A percentile compares a stretch with the other conserved stretches of the same genome.
Evolutionary conservation across 2,329 filamentous ascomycete species (phyloP).

Genomic region (Macrophomina tecta): DNA sequence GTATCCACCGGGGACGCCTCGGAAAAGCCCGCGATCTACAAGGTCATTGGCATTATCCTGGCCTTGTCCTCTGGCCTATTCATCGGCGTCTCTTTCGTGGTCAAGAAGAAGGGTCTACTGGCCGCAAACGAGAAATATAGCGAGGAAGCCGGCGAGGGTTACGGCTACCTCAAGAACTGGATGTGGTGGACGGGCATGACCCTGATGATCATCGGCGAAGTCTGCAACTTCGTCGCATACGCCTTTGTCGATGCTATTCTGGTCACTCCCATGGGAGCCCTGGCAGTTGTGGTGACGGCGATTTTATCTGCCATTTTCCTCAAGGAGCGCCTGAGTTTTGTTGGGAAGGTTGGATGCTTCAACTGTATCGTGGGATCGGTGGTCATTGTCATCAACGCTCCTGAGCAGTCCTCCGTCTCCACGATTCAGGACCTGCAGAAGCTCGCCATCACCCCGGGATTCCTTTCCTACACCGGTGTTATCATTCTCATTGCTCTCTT

Average conservation of each 20-base stretch:
- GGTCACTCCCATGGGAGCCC: constrained; percentile 84
- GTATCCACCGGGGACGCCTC: constrained; percentile 38
- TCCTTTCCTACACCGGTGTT: constrained; percentile 82
- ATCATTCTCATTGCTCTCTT: constrained; percentile 75
- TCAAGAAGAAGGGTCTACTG: constrained; percentile 92
- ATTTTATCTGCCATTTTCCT: constrained; percentile 92
- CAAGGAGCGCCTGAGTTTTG: constrained; percentile 92
- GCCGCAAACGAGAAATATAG: constrained; percentile 96
- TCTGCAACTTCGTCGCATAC: constrained; percentile 97
- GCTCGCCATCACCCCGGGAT: constrained; percentile 85
- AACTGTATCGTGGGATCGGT: constrained; percentile 92
- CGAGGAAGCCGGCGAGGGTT: constrained; percentile 93
- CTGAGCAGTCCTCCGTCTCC: constrained; percentile 79
- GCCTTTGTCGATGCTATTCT: constrained; percentile 96
- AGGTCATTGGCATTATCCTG: constrained; percentile 83
- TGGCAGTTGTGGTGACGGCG: constrained; percentile 91
- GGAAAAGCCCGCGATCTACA: constrained; percentile 66
- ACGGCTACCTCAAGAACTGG: constrained; percentile 92
- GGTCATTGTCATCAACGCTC: constrained; percentile 93
- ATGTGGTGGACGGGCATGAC: constrained; percentile 98
- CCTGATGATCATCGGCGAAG: constrained; percentile 94
- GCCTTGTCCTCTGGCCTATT: constrained; percentile 88
- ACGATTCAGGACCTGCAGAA: constrained; percentile 92
- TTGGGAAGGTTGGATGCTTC: constrained; percentile 95
- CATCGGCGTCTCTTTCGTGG: constrained; percentile 91